Evolutionary conservation across 192 early-diverging fungal genomes (phyloP).

Genomic region (Podila clonocystis): DNA sequence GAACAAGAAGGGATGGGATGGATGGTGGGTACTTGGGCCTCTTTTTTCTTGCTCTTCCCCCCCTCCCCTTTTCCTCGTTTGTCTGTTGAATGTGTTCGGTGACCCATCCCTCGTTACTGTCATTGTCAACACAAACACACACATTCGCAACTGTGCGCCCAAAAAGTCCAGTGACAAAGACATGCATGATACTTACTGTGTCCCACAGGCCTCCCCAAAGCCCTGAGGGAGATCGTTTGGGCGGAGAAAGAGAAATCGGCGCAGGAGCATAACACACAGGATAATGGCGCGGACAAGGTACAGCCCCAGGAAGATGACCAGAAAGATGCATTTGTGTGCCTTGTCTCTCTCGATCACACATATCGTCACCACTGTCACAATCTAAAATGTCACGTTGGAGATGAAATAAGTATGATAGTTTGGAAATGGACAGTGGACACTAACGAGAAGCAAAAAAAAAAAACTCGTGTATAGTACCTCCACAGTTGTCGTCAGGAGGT

Average conservation of each 20-base stretch:
- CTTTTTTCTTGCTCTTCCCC: too few relatives aligned
- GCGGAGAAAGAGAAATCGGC: constrained; percentile 33
- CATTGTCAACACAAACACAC: background rate
- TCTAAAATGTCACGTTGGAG: background rate
- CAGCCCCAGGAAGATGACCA: constrained; percentile 24
- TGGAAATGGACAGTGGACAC: too few relatives aligned
- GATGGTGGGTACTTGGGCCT: too few relatives aligned
- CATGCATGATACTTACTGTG: constrained; percentile 32
- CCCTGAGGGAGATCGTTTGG: constrained; percentile 37
- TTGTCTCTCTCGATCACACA: constrained; percentile 15
- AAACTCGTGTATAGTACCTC: constrained; percentile 11
- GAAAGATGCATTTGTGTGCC: constrained; percentile 12
- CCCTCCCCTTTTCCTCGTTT: too few relatives aligned
- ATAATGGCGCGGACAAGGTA: constrained; percentile 29
- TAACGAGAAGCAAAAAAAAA: too few relatives aligned
- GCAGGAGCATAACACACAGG: constrained; percentile 19
- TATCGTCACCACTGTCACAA: constrained; percentile 18
- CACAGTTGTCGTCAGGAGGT: constrained; percentile 14
- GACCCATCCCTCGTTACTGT: too few relatives aligned
- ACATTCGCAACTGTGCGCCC: background rate
- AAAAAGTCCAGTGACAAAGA: background rate
- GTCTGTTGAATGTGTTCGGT: too few relatives aligned
- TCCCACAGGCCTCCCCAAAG: constrained; percentile 32
- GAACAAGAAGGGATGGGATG: too few relatives aligned
- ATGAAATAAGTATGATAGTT: constrained; percentile 1